Evolutionary conservation across 2,329 filamentous ascomycete species (phyloP).

Genomic region (Penicillium janthinellum): DNA sequence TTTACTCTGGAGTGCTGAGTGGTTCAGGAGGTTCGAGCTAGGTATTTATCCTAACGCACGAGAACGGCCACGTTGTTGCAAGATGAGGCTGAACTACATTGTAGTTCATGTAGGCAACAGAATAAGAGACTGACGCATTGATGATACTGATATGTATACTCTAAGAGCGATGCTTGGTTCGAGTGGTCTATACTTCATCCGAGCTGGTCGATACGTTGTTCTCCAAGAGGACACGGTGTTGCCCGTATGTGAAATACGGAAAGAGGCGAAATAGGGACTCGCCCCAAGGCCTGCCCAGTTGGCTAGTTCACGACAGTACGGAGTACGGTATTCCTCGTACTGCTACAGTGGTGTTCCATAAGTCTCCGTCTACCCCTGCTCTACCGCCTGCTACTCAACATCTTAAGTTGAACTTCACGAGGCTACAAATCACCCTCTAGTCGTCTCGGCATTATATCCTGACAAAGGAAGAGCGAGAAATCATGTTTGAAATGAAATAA

Average conservation of each 20-base stretch:
- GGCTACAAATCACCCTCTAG: no score
- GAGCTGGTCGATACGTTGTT: background rate
- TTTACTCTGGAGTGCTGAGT: background rate
- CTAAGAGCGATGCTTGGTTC: no score
- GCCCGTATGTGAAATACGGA: constrained; percentile 20
- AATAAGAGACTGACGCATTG: background rate
- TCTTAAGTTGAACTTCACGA: no score
- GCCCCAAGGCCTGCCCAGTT: background rate
- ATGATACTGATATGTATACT: background rate
- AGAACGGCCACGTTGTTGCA: background rate
- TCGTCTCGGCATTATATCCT: no score
- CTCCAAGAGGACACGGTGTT: constrained; percentile 23
- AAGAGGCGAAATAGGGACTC: constrained; percentile 19
- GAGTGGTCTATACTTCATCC: background rate
- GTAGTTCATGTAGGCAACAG: background rate
- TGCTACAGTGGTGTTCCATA: background rate
- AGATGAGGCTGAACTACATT: no score
- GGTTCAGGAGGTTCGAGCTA: background rate
- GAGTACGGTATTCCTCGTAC: background rate
- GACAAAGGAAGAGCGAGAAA: no score
- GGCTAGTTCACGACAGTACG: background rate
- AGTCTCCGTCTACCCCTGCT: no score
- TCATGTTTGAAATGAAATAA: no score
- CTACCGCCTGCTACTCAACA: no score
- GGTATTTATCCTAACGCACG: background rate